Conservation (phyloP, 345 rosid species). For the Murraya paniculata region DNA sequence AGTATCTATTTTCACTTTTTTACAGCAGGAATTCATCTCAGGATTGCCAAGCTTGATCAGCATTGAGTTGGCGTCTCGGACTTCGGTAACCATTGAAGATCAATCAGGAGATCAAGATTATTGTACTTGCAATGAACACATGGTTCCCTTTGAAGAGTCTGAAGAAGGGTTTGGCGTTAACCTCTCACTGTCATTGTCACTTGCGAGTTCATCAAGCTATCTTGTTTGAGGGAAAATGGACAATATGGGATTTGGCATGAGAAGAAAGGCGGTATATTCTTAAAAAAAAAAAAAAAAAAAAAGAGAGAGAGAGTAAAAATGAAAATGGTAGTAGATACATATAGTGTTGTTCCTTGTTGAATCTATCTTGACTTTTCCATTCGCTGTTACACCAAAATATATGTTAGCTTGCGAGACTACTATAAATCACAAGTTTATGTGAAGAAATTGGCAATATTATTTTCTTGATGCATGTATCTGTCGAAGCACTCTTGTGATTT, state of each 20-base stretch:
- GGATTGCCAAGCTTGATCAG: background rate
- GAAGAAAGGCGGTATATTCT: background rate
- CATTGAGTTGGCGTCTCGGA: background rate
- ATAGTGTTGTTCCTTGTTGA: background rate
- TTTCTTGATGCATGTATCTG: too few species aligned
- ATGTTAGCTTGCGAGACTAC: background rate
- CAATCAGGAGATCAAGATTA: constrained; percentile 5
- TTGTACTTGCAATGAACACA: background rate
- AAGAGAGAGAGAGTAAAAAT: too few species aligned
- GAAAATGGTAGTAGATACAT: background rate
- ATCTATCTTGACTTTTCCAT: background rate
- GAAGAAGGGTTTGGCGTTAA: constrained; percentile 7
- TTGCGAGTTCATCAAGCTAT: background rate
- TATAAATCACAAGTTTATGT: background rate
- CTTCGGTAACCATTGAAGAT: background rate
- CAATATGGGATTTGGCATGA: background rate
- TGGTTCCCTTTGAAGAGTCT: background rate
- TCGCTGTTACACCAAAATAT: background rate
- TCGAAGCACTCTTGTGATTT: too few species aligned
- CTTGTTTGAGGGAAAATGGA: background rate
- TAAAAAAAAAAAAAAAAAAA: background rate
- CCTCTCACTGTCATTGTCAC: constrained; percentile 21
- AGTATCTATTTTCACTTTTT: background rate
- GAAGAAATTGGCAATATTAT: background rate
- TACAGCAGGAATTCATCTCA: background rate